Evolutionary conservation across 805 yeast species (phyloP), one percentile per base, ranked within the genome.

Genomic region (Sugiyamaella floridensis): DNA sequence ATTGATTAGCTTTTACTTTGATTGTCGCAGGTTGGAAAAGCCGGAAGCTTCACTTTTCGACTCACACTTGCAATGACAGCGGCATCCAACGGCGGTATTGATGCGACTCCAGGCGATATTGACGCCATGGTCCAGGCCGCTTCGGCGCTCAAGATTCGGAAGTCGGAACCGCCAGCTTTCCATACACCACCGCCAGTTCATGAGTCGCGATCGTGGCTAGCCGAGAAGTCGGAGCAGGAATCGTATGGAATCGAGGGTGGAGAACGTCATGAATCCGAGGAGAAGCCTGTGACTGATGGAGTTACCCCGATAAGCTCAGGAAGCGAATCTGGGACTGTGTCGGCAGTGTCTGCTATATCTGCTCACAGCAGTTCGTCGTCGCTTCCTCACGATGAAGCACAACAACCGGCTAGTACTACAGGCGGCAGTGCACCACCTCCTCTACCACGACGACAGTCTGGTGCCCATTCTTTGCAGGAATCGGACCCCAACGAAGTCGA

Each of bases 151-250:
- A 40, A 43, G 43, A 12, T 37, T 5, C 48, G 48, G 9, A 28
- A 20, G 14, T n/a, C 48, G n/a, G 28, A 14, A 26, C 15, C 22
- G 22, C 43, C 51, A 9, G 16, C 43, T 29, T 57, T 59, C 49
- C 62, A 59, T 34, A 59, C 62, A 4, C 62, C 62, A 0, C 60
- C 60, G 1, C 55, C 59, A 16, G 52, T 51, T 2, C 57, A 56
- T 15, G 48, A 50, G 45, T 19, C 43, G 5, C 49, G 59, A 18
- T 51, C 58, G 11, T 52, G 52, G 57, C 18, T 57, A 48, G 55
- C 55, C 1, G 59, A 56, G 37, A 49, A 57, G 48, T 54, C 55
- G 2, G 59, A 56, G 28, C 46, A 57, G 45, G 61, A 56, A 46
- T 57, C 60, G 20, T 59, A 59, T 44, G 60, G 58, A 4, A 19